A percentile compares a stretch with the other conserved stretches of the same genome.
Evolutionary conservation across 345 rosid genomes (phyloP).

Genomic region (Excoecaria cochinchinensis): DNA sequence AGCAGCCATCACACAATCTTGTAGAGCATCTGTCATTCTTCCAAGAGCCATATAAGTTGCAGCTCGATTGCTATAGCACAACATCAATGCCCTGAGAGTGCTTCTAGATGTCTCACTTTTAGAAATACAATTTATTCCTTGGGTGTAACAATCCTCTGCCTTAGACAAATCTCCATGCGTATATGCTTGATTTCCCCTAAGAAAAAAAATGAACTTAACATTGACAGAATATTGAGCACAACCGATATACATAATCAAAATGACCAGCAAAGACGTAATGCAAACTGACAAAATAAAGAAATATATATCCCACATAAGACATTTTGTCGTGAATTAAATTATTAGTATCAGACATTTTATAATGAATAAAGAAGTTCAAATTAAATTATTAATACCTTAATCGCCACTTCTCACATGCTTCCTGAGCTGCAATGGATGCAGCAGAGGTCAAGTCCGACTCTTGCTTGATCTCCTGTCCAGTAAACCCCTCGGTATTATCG

Average conservation of each 20-base stretch:
- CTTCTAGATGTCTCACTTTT: conserved; percentile 65
- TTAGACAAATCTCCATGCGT: conserved; percentile 59
- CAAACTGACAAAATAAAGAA: conserved; percentile 4
- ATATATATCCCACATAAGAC: too few relatives aligned
- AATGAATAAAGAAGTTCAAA: not conserved
- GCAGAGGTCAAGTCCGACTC: conserved; percentile 41
- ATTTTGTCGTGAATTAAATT: too few relatives aligned
- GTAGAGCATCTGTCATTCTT: conserved; percentile 83
- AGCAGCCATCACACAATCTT: conserved; percentile 79
- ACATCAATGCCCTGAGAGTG: conserved; percentile 82
- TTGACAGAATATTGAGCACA: conserved; percentile 2
- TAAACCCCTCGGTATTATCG: conserved; percentile 37
- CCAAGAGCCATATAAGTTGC: conserved; percentile 86
- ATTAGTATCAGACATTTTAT: not conserved
- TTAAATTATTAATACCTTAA: conserved; percentile 50
- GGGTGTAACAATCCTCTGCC: conserved; percentile 86
- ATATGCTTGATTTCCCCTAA: conserved; percentile 96
- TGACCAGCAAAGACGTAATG: conserved; percentile 8
- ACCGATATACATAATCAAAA: conserved; percentile 8
- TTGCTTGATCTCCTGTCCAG: conserved; percentile 41
- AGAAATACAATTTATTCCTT: conserved; percentile 70
- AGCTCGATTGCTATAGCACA: conserved; percentile 97
- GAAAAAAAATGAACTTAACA: conserved; percentile 15
- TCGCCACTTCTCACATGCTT: conserved; percentile 98
- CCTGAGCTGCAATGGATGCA: conserved; percentile 57